Evolutionary conservation across 108 stramenopile genomes (phyloP).

Genomic region (Chaetoceros muelleri): DNA sequence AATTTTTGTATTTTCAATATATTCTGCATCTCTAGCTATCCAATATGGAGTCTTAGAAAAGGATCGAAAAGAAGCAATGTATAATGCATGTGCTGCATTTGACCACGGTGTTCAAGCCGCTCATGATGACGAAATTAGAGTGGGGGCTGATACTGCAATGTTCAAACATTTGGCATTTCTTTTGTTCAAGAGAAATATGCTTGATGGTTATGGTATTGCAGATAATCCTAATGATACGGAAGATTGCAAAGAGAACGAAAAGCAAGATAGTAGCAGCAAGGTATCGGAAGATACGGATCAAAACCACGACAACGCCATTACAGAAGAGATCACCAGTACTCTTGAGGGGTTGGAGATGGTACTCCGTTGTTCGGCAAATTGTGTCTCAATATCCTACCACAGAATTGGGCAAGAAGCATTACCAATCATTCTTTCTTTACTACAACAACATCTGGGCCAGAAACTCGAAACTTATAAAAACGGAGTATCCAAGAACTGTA

Average conservation of each 20-base stretch:
- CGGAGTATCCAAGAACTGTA: too few relatives aligned
- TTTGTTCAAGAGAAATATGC: not conserved
- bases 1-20: too few relatives aligned
- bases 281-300: not conserved
- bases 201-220: not conserved
- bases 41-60: constrained; percentile 4
- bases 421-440: not conserved
- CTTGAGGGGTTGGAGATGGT: constrained; percentile 36
- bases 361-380: not conserved
- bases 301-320: constrained; percentile 4
- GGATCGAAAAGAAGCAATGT: constrained; percentile 28
- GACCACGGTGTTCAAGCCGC: constrained; percentile 27
- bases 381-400: not conserved
- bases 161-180: constrained; percentile 40
- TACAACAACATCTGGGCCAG: not conserved
- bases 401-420: not conserved
- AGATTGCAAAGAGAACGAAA: not conserved
- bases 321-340: constrained; percentile 21
- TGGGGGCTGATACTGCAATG: constrained; percentile 33
- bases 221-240: not conserved
- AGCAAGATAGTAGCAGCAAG: not conserved
- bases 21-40: too few relatives aligned
- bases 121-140: constrained; percentile 39
- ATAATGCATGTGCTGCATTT: constrained; percentile 23
- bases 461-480: too few relatives aligned